Evolutionary conservation across 139 green algal genomes (phyloP).

Genomic region (Pseudopediastrum boryanum): DNA sequence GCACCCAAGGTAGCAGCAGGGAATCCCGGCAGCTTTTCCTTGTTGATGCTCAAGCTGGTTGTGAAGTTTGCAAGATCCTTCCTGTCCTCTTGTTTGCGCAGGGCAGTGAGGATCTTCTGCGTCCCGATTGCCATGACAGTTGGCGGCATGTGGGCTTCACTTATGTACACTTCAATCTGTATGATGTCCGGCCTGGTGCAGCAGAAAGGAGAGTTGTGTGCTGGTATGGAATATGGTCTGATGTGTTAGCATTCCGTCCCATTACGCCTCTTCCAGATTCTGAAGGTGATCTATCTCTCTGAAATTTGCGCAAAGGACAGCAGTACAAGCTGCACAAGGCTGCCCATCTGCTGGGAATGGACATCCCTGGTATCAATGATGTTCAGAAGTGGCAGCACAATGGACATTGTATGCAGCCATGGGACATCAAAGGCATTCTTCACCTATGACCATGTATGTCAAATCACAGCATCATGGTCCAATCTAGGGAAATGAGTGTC

Average conservation of each 20-base stretch:
- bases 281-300: neutral
- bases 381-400: no score
- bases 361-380: neutral
- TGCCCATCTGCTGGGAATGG: neutral
- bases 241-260: neutral
- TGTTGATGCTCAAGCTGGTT: neutral
- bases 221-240: neutral
- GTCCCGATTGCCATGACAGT: conserved; percentile 24
- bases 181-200: neutral
- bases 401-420: no score
- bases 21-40: neutral
- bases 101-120: conserved; percentile 4
- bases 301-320: neutral
- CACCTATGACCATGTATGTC: no score
- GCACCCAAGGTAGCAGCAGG: neutral
- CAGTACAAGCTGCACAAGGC: neutral
- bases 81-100: neutral
- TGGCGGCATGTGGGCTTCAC: conserved; percentile 14
- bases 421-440: no score
- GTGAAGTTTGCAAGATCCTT: neutral
- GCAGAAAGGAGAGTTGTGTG: neutral
- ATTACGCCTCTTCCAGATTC: neutral
- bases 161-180: conserved; percentile 1
- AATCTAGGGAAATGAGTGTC: no score
- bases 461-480: no score